phyloP scores from a whole-genome alignment of 1,284 basidiomycete genomes.

The Anthracocystis setariae region DNA sequence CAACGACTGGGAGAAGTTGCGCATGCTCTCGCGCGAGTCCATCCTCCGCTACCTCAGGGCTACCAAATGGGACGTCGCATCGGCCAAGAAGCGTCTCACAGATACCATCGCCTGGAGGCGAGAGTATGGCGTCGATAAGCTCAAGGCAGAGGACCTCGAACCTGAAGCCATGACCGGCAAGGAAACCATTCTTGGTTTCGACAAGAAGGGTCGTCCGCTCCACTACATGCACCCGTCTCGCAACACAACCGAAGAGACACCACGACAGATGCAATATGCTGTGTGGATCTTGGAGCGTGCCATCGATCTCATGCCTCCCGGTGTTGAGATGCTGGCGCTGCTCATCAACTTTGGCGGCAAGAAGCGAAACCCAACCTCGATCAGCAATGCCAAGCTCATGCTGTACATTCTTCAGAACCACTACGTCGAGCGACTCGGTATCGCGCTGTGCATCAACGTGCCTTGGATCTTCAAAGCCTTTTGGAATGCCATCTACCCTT shows the following conservation, averaged over 20 bases:
- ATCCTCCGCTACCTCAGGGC: constrained; percentile 68
- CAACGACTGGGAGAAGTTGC: constrained; percentile 64
- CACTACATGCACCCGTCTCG: constrained; percentile 69
- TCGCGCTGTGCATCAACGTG: constrained; percentile 67
- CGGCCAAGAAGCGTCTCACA: constrained; percentile 66
- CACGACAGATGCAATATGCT: constrained; percentile 68
- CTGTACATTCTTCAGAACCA: constrained; percentile 67
- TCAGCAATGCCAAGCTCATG: constrained; percentile 62
- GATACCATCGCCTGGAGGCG: constrained; percentile 69
- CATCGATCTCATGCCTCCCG: constrained; percentile 68
- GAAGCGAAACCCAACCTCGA: constrained; percentile 59
- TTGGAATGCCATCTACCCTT: constrained; percentile 66
- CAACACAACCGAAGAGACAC: constrained; percentile 63
- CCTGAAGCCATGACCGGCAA: constrained; percentile 68
- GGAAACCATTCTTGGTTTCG: constrained; percentile 68
- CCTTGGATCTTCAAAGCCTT: constrained; percentile 58
- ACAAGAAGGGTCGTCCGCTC: constrained; percentile 67
- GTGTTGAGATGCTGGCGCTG: constrained; percentile 65
- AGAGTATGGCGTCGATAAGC: constrained; percentile 68
- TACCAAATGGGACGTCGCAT: constrained; percentile 67
- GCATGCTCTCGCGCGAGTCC: constrained; percentile 63
- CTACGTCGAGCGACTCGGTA: constrained; percentile 67
- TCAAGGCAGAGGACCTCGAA: constrained; percentile 60
- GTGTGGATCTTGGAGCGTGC: constrained; percentile 69
- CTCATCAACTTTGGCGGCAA: constrained; percentile 63